A percentile compares a stretch with the other conserved stretches of the same genome.
Conservation (phyloP, 1,284 basidiomycete species). For the Neolentinus lepideus region DNA sequence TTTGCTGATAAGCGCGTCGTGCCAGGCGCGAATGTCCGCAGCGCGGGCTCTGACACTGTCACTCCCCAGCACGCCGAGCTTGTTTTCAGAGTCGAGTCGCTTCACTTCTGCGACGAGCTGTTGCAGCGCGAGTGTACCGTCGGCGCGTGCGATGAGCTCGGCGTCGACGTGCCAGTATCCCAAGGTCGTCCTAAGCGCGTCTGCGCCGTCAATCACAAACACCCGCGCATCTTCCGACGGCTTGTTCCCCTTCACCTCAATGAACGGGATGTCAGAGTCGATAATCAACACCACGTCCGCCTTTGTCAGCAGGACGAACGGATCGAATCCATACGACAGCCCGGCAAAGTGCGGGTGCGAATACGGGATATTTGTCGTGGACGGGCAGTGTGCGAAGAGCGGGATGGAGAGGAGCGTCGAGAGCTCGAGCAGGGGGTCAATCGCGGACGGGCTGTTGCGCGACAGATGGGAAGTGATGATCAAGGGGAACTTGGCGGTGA, state of each 20-base stretch:
- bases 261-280: conserved; percentile 62
- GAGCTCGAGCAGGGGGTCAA: conserved; percentile 38
- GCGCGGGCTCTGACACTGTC: conserved; percentile 5
- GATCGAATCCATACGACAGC: conserved; percentile 35
- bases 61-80: conserved; percentile 7
- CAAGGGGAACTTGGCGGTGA: conserved; percentile 44
- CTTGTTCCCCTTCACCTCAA: conserved; percentile 35
- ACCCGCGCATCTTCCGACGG: conserved; percentile 38
- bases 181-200: conserved; percentile 48
- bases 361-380: conserved; percentile 45
- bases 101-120: conserved; percentile 33
- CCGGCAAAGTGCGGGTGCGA: conserved; percentile 51
- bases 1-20: conserved; percentile 17
- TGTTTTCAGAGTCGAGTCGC: conserved; percentile 7
- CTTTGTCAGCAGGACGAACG: conserved; percentile 35
- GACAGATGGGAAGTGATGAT: conserved; percentile 53
- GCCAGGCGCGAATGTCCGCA: conserved; percentile 12
- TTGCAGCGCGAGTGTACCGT: conserved; percentile 41
- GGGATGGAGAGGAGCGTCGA: conserved; percentile 48
- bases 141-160: conserved; percentile 49
- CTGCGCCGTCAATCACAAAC: conserved; percentile 54
- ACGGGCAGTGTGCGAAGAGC: conserved; percentile 44
- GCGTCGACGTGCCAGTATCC: conserved; percentile 52
- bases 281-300: conserved; percentile 60
- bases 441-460: conserved; percentile 47